Evolutionary conservation across 306 rosid genomes (phyloP), one percentile per base, ranked within the genome.

Genomic region (Luffa acutangula): DNA sequence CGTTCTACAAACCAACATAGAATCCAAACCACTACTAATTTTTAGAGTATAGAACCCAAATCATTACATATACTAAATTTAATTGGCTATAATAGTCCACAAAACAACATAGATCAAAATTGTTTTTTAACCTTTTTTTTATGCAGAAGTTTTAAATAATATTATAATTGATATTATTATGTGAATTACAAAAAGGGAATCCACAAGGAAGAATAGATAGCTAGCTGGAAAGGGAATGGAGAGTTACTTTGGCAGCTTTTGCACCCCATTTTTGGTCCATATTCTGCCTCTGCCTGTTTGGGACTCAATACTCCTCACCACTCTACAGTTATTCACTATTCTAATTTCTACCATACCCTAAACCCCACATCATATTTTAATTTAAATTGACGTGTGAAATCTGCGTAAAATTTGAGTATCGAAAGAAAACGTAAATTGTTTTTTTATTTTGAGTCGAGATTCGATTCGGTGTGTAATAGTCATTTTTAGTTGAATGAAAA

Each of bases 201-300:
- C 20, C 9, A 63, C 3, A 36, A 5, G 31, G 67, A 31, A 33
- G 18, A 31, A 33, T 31, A 4, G 14, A 62, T 62, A 33, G 48
- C 12, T 65, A 65, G 73, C 13, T 65, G 73, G 48, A 65, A 65
- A 37, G 48, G 25, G 6, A 6, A 18, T 17, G 48, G 14, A 25
- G 60, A 12, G 12, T 65, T 41, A 60, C 15, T 15, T 34, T 37
- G 73, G 46, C 73, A 65, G 73, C 73, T 65, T 65, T 65, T 65
- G 73, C 73, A 65, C 48, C 73, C 73, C 73, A 65, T 65, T 37
- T 18, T 37, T 37, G 73, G 73, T 65, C 49, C 48, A 65, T 37
- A 37, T 59, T 56, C 65, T 21, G 65, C 9, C 36, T 59, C 15
- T 59, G 20, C 7, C 62, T 37, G 43, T 65, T 65, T 65, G 2